A percentile compares a stretch with the other conserved stretches of the same genome.
phyloP scores from a whole-genome alignment of 2,329 filamentous ascomycete species.

The Aspergillus cejpii region DNA sequence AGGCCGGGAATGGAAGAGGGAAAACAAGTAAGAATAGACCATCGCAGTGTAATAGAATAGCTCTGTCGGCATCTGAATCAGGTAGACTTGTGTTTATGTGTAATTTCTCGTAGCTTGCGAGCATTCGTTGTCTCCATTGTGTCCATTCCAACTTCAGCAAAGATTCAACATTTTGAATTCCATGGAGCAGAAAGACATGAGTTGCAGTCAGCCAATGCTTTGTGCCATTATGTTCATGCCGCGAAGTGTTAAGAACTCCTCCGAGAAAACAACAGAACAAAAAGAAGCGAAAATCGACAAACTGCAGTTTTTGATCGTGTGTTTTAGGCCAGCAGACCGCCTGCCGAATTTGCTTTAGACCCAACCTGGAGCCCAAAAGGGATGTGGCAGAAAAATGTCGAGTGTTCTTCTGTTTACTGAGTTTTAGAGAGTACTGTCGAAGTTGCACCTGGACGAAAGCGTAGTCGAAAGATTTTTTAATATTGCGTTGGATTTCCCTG shows the following conservation, averaged over 20 bases:
- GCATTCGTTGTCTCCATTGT: too few relatives aligned
- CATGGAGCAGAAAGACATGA: background rate
- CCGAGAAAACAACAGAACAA: background rate
- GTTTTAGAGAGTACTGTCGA: background rate
- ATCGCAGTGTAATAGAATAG: too few relatives aligned
- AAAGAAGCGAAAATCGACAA: background rate
- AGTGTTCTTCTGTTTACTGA: conserved; percentile 1
- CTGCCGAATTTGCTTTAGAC: conserved; percentile 11
- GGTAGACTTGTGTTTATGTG: too few relatives aligned
- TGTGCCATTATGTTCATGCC: too few relatives aligned
- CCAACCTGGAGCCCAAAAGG: conserved; percentile 6
- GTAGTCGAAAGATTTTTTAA: background rate
- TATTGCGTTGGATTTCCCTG: too few relatives aligned
- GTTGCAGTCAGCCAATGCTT: too few relatives aligned
- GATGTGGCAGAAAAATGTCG: conserved; percentile 22
- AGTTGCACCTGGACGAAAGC: background rate
- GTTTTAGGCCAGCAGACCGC: conserved; percentile 13
- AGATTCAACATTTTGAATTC: background rate
- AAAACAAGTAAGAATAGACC: too few relatives aligned
- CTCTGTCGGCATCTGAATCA: too few relatives aligned
- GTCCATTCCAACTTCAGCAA: background rate
- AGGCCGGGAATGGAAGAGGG: background rate
- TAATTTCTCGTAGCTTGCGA: background rate
- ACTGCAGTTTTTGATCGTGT: background rate
- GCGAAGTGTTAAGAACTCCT: background rate